phyloP scores from a whole-genome alignment of 1,284 basidiomycete genomes.

The Trichosporon coremiiforme region DNA sequence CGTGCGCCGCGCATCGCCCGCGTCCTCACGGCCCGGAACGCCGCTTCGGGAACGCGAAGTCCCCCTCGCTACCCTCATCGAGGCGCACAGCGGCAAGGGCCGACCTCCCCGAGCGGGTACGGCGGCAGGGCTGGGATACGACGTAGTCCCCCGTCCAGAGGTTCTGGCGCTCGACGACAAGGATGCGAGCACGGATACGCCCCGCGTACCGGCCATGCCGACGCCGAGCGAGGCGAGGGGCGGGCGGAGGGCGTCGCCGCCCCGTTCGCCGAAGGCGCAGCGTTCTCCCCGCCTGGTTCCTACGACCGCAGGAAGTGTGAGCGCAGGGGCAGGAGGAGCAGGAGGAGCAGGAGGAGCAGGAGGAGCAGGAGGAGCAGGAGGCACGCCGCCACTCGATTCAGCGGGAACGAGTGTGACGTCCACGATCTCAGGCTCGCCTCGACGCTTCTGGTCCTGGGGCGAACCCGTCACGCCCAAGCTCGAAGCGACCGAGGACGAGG shows the following conservation, averaged over 20 bases:
- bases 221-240: constrained; percentile 21
- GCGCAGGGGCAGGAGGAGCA: no score
- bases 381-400: no score
- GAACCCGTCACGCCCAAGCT: constrained; percentile 20
- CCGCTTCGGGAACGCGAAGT: constrained; percentile 14
- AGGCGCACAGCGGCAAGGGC: constrained; percentile 32
- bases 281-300: constrained; percentile 2
- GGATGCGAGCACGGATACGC: not conserved
- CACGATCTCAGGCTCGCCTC: constrained; percentile 29
- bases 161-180: constrained; percentile 41
- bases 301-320: no score
- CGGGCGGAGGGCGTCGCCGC: constrained; percentile 23
- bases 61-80: constrained; percentile 35
- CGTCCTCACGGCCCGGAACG: not conserved
- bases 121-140: constrained; percentile 48
- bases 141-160: constrained; percentile 46
- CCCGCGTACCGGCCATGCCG: constrained; percentile 6
- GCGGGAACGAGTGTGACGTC: constrained; percentile 12
- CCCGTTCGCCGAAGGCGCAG: constrained; percentile 4
- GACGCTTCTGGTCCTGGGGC: constrained; percentile 32
- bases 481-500: constrained; percentile 41
- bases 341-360: no score
- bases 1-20: not conserved
- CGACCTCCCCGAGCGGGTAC: constrained; percentile 48
- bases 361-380: no score